phyloP scores from a whole-genome alignment of 2,329 filamentous ascomycete genomes.

The Scedosporium apiospermum region DNA sequence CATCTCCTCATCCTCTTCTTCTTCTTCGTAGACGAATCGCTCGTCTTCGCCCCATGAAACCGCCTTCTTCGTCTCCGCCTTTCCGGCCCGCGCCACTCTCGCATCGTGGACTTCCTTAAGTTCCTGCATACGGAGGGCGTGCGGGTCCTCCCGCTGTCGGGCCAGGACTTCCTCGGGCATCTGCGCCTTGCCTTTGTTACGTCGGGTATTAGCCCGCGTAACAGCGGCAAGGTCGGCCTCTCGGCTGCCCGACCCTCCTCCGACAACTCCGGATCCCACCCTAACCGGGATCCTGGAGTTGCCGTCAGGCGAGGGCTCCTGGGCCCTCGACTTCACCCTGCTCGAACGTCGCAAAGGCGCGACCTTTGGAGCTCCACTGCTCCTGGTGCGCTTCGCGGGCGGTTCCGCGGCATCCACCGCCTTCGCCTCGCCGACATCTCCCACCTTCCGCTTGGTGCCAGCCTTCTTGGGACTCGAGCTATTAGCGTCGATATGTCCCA shows the following conservation, averaged over 20 bases:
- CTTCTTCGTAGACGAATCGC: background rate
- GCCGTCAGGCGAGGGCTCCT: background rate
- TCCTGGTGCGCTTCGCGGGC: background rate
- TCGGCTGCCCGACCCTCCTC: background rate
- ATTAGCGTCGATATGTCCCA: conserved; percentile 2
- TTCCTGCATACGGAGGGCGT: conserved; percentile 1
- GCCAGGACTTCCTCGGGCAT: background rate
- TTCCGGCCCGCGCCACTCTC: background rate
- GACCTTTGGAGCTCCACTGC: background rate
- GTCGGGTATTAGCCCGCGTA: conserved; percentile 5
- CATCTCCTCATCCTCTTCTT: background rate
- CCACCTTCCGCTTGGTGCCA: background rate
- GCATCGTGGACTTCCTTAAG: conserved; percentile 6
- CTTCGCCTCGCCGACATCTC: background rate
- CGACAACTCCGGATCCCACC: background rate
- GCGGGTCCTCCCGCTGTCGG: background rate
- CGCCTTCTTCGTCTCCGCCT: background rate
- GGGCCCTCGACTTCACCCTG: background rate
- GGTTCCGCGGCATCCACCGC: background rate
- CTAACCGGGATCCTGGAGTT: conserved; percentile 4
- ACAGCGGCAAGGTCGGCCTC: conserved; percentile 1
- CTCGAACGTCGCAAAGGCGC: background rate
- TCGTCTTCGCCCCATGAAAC: conserved; percentile 5
- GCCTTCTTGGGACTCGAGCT: conserved; percentile 5
- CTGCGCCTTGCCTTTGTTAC: conserved; percentile 3